Evolutionary conservation across 2,329 filamentous ascomycete species (phyloP).

Genomic region (Penicillium sp.): DNA sequence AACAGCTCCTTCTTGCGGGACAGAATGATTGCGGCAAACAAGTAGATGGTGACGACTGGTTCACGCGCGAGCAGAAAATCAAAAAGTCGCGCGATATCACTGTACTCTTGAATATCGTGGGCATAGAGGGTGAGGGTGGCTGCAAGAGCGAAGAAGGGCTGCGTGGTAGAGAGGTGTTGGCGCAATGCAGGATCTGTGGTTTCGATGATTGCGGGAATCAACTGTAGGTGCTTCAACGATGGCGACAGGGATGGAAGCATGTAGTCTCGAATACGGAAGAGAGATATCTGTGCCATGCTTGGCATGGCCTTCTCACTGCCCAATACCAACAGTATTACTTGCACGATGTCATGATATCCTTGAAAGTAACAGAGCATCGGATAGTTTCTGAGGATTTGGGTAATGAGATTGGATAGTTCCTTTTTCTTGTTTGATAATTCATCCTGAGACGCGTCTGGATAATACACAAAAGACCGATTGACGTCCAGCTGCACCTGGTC

Average conservation of each 20-base stretch:
- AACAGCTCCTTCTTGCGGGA: slow-evolving; percentile 78
- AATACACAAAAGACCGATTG: slow-evolving; percentile 94
- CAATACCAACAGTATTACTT: slow-evolving; percentile 85
- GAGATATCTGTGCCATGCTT: slow-evolving; percentile 72
- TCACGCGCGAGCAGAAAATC: slow-evolving; percentile 84
- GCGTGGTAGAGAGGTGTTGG: slow-evolving; percentile 66
- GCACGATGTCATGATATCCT: slow-evolving; percentile 96
- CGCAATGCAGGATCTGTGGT: slow-evolving; percentile 66
- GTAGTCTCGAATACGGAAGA: slow-evolving; percentile 89
- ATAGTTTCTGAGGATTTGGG: slow-evolving; percentile 69
- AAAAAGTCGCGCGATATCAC: slow-evolving; percentile 82
- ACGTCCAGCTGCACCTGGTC: slow-evolving; percentile 89
- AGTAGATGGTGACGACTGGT: slow-evolving; percentile 82
- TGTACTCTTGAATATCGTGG: slow-evolving; percentile 87
- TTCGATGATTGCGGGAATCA: slow-evolving; percentile 76
- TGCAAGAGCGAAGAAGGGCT: slow-evolving; percentile 90
- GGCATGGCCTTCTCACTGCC: slow-evolving; percentile 55
- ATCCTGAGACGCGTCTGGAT: slow-evolving; percentile 66
- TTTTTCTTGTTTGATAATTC: slow-evolving; percentile 66
- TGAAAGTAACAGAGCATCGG: slow-evolving; percentile 93
- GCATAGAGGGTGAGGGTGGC: slow-evolving; percentile 93
- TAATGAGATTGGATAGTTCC: slow-evolving; percentile 74
- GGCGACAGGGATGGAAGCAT: slow-evolving; percentile 86
- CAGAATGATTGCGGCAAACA: slow-evolving; percentile 84
- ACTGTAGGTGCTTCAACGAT: slow-evolving; percentile 74